A percentile compares a stretch with the other conserved stretches of the same genome.
These are phyloP conservation scores for Vickermania ingenoplastis DNA, from an alignment of 208 protist genomes.

Conservation along the genomic window DNA sequence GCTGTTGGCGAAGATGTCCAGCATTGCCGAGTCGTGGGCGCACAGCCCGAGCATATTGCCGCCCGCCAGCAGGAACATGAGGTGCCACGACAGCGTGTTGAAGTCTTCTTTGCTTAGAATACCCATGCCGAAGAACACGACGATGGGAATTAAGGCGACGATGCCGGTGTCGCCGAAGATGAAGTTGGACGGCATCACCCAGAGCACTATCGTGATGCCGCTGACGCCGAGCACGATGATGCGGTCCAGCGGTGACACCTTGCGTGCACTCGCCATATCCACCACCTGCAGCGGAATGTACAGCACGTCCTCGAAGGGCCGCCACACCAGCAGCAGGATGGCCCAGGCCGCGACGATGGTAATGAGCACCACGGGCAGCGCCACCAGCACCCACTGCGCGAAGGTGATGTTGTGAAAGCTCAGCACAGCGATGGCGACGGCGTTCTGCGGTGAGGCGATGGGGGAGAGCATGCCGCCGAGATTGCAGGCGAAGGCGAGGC, in stretches of 20 bases:
- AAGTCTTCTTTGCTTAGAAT: conserved; percentile 90
- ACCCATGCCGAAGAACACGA: conserved; percentile 89
- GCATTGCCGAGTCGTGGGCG: conserved; percentile 74
- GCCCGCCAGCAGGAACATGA: conserved; percentile 89
- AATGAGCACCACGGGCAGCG: conserved; percentile 69
- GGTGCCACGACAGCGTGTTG: conserved; percentile 88
- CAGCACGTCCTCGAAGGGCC: conserved; percentile 74
- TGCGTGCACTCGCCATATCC: conserved; percentile 36
- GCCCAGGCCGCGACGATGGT: conserved; percentile 56
- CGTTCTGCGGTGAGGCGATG: conserved; percentile 92
- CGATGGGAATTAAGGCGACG: conserved; percentile 86
- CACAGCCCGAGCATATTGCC: conserved; percentile 91
- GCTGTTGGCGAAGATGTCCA: conserved; percentile 67
- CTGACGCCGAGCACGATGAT: conserved; percentile 66
- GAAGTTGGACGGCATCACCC: conserved; percentile 66
- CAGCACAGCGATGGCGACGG: conserved; percentile 76
- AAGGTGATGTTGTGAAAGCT: conserved; percentile 78
- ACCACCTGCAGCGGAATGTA: conserved; percentile 84
- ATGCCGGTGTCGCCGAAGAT: conserved; percentile 90
- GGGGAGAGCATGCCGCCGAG: conserved; percentile 93
- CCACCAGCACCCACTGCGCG: conserved; percentile 68
- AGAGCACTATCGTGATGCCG: conserved; percentile 70
- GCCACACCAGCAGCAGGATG: conserved; percentile 77
- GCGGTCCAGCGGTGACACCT: conserved; percentile 36
- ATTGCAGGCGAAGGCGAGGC: conserved; percentile 91